Evolutionary conservation across 1,284 basidiomycete species (phyloP), one percentile per base, ranked within the genome.

Genomic region (Marasmius sp.): DNA sequence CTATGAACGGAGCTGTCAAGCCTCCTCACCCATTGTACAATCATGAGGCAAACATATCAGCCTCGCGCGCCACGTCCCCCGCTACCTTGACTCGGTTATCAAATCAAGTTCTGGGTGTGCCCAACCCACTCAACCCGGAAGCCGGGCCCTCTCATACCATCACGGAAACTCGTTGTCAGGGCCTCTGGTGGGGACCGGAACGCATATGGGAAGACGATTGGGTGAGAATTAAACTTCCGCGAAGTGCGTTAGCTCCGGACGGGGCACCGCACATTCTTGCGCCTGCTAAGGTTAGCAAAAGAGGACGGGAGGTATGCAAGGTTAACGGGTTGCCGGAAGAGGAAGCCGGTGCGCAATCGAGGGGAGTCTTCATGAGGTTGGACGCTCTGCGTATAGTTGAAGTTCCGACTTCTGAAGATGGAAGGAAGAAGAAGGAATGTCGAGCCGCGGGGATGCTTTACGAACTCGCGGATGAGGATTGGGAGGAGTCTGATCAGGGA

Each of bases 201-300:
- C 84, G 92, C n/a, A 89, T 95, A 59, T 95, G 93, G 93, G 77
- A 83, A 8, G 91, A 91, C 62, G 93, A 95, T 65, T 82, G 95
- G 59, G 85, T 95, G 27, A 84, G 93, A n/a, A 76, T 95, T 54
- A 91, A 91, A 68, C 73, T 89, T 38, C 81, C 85, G 0, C 82
- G 91, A 37, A 75, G 78, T 39, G 83, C 86, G 64, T 78, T 93
- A 61, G 86, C 87, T 11, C 88, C 89, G 7, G 68, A 79, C 47
- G 90, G 89, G 33, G 79, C 81, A 1, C 77, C 81, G 34, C 72
- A 81, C 61, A 85, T 92, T 54, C 74, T 79, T 8, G 74, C 86
- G 1, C 85, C 89, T 0, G 81, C 89, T 27, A 84, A 85, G 6
- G 83, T 86, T 11, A 84, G 86, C 3, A 73, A 74, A 47, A 71